Percentiles rank a stretch among this genome's conserved stretches.
Conservation (phyloP, 2,329 filamentous ascomycete species). For the Xylaria sp. region DNA sequence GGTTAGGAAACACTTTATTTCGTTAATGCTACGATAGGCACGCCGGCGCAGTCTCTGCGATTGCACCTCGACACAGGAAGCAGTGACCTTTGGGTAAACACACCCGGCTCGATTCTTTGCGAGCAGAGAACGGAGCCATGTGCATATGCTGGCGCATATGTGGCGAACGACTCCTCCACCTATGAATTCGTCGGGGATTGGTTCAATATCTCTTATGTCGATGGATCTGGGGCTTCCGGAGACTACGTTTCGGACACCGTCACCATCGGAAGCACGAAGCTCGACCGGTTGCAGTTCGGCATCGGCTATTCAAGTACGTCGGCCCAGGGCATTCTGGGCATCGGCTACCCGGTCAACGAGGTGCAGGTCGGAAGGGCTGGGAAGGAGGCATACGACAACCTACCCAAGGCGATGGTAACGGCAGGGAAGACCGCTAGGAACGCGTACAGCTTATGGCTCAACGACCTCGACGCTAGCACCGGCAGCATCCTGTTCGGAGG, state of each 20-base stretch:
- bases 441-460: constrained; percentile 79
- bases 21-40: constrained; percentile 70
- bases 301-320: constrained; percentile 72
- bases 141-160: constrained; percentile 71
- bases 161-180: constrained; percentile 76
- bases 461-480: constrained; percentile 72
- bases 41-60: constrained; percentile 65
- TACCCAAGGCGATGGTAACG: constrained; percentile 72
- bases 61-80: constrained; percentile 75
- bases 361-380: constrained; percentile 71
- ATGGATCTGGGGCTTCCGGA: constrained; percentile 79
- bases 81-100: constrained; percentile 78
- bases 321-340: constrained; percentile 80
- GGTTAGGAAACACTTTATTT: constrained; percentile 70
- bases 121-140: constrained; percentile 61
- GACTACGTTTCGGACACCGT: constrained; percentile 84
- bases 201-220: constrained; percentile 90
- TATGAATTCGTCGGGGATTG: constrained; percentile 76
- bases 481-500: constrained; percentile 81
- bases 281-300: constrained; percentile 74
- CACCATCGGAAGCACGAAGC: constrained; percentile 62
- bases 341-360: constrained; percentile 85
- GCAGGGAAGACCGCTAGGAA: constrained; percentile 70
- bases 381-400: constrained; percentile 69
- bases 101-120: constrained; percentile 70